Percentiles rank a stretch among this genome's conserved stretches.
phyloP scores from a whole-genome alignment of 257 asterid species.

The Ligustrum vulgare region DNA sequence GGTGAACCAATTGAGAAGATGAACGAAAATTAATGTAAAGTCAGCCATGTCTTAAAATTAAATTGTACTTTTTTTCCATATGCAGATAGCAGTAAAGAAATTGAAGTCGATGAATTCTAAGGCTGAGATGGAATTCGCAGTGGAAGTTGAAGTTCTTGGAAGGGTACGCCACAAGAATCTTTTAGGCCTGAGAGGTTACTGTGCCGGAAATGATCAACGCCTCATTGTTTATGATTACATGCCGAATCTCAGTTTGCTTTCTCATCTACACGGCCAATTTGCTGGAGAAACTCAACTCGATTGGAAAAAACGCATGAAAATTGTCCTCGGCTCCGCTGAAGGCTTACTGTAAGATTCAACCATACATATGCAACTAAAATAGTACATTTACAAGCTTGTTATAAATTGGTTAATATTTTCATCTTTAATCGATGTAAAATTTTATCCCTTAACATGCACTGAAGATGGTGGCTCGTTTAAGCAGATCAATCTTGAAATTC shows the following conservation, averaged over 20 bases:
- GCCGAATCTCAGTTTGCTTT: constrained; percentile 83
- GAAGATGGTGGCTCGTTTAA: too few species aligned
- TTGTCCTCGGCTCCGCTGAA: constrained; percentile 72
- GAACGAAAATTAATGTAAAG: not conserved
- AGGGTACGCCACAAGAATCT: constrained; percentile 83
- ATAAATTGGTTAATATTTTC: too few species aligned
- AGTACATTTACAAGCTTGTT: not conserved
- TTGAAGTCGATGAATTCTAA: constrained; percentile 77
- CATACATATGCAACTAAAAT: not conserved
- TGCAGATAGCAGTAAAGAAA: constrained; percentile 83
- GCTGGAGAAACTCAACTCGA: constrained; percentile 60
- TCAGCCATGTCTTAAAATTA: not conserved
- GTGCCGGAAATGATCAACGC: constrained; percentile 72
- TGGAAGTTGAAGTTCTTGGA: constrained; percentile 86
- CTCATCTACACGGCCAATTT: constrained; percentile 80
- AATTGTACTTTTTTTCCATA: not conserved
- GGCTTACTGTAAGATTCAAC: constrained; percentile 60
- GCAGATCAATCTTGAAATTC: too few species aligned
- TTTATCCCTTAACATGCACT: too few species aligned
- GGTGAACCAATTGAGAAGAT: too few species aligned
- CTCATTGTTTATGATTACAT: constrained; percentile 80
- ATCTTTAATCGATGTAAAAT: too few species aligned
- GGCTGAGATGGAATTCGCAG: constrained; percentile 90
- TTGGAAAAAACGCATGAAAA: constrained; percentile 70
- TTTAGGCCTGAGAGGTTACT: constrained; percentile 73